Percentiles rank a stretch among this genome's conserved stretches.
Evolutionary conservation across 1,284 basidiomycete genomes (phyloP).

Genomic region (Puccinia triticina): DNA sequence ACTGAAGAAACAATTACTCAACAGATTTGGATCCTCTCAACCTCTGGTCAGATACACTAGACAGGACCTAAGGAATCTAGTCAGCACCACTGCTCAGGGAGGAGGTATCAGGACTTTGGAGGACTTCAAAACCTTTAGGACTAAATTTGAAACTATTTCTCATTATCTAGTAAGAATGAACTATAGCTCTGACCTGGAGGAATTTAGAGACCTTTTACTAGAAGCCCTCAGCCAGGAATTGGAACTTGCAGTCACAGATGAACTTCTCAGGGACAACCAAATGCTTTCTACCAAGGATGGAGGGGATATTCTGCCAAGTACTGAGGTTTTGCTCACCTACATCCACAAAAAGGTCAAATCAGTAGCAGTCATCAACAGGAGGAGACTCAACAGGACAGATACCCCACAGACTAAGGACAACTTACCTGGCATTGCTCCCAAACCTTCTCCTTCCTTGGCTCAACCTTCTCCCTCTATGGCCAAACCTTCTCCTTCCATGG

Average conservation of each 20-base stretch:
- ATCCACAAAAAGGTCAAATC: not conserved
- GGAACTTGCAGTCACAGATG: not conserved
- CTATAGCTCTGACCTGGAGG: not conserved
- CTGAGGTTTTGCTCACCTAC: not conserved
- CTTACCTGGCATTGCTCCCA: too few species aligned
- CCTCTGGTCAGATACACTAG: constrained; percentile 6
- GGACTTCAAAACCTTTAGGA: not conserved
- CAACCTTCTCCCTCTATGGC: too few species aligned
- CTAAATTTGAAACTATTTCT: not conserved
- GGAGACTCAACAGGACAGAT: too few species aligned
- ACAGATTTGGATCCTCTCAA: not conserved
- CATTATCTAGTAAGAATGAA: not conserved
- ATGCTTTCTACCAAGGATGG: not conserved
- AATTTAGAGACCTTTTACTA: too few species aligned
- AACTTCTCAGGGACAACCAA: not conserved
- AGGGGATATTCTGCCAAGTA: not conserved
- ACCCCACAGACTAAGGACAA: too few species aligned
- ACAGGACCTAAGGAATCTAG: not conserved
- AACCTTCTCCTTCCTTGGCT: too few species aligned
- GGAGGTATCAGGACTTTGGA: not conserved
- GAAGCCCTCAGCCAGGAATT: not conserved
- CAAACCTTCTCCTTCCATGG: too few species aligned
- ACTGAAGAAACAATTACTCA: constrained; percentile 1
- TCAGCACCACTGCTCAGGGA: not conserved
- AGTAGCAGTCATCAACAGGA: too few species aligned